Evolutionary conservation across 805 yeast species (phyloP), one percentile per base, ranked within the genome.

Genomic region (Ogataea parapolymorpha): DNA sequence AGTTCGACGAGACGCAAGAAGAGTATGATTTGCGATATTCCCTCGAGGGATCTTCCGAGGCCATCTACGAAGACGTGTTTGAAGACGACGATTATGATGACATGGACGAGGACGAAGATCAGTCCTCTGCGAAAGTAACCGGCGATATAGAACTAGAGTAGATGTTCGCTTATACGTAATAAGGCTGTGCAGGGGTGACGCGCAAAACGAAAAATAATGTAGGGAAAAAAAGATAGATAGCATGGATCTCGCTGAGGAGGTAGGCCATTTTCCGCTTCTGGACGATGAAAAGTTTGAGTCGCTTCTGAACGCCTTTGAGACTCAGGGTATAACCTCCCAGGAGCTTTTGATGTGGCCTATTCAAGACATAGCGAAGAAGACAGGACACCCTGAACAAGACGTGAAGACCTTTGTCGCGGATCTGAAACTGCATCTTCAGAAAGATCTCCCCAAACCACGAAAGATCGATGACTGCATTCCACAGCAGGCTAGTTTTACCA

Each of bases 291-390:
- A 58, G n/a, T 66, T 57, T 47, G 45, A 47, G 7, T 50, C 45
- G 3, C 49, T 68, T 32, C 38, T 63, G 13, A 56, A 58, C 3
- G 48, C 62, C 4, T 56, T 66, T 12, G 50, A 38, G 17, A 46
- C 43, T 9, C 51, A 50, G 36, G 58, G 62, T 17, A 54, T 75
- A 3, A 56, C 74, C 0, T 60, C 67, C 1, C 48, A 66, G 4
- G 79, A 74, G 35, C 54, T 75, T 9, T 44, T 73, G 17, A 57
- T 74, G 2, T 58, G 71, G 9, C 53, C 68, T 5, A 48, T 66
- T 1, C 32, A 51, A 7, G 68, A 63, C 29, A 44, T 68, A 10
- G 54, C 74, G 0, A 58, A 59, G 26, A 52, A 62, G 20, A 37
- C 61, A 10, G 58, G 62, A 15, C 53, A 65, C 23, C 61, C 73